Evolutionary conservation across 2,329 filamentous ascomycete species (phyloP).

Genomic region (Diplodia corticola): DNA sequence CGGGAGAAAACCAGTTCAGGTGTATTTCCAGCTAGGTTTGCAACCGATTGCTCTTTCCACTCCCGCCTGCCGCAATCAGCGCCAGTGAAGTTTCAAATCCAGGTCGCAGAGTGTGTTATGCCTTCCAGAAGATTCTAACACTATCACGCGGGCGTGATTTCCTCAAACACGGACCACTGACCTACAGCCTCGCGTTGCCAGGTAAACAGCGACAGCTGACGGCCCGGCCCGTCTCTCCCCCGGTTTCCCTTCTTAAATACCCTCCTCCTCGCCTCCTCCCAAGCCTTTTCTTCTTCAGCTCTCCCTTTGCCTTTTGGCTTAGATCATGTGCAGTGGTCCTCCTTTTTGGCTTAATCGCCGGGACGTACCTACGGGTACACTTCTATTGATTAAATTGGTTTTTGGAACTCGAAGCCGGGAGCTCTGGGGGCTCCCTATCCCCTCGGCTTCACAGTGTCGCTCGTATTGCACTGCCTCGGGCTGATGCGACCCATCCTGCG

Average conservation of each 20-base stretch:
- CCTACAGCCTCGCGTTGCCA: too few relatives aligned
- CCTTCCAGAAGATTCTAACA: too few relatives aligned
- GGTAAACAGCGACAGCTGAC: neutral
- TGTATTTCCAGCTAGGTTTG: too few relatives aligned
- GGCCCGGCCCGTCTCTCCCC: neutral
- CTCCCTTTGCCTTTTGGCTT: neutral
- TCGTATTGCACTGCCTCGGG: constrained; percentile 2
- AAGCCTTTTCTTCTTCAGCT: neutral
- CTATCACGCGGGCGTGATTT: too few relatives aligned
- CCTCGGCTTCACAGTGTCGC: neutral
- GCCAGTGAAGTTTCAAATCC: too few relatives aligned
- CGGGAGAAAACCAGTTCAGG: too few relatives aligned
- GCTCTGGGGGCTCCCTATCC: neutral
- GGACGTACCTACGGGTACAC: neutral
- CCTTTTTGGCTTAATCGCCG: neutral
- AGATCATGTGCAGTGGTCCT: neutral
- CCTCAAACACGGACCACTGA: too few relatives aligned
- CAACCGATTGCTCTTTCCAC: too few relatives aligned
- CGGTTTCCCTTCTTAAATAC: neutral
- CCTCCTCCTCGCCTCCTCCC: neutral
- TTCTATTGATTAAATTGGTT: neutral
- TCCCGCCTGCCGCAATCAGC: too few relatives aligned
- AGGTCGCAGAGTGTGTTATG: too few relatives aligned
- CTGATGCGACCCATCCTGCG: neutral
- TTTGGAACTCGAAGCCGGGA: neutral